Evolutionary conservation across 257 asterid species (phyloP), one percentile per base, ranked within the genome.

Genomic region (Fraxinus quadrangulata): DNA sequence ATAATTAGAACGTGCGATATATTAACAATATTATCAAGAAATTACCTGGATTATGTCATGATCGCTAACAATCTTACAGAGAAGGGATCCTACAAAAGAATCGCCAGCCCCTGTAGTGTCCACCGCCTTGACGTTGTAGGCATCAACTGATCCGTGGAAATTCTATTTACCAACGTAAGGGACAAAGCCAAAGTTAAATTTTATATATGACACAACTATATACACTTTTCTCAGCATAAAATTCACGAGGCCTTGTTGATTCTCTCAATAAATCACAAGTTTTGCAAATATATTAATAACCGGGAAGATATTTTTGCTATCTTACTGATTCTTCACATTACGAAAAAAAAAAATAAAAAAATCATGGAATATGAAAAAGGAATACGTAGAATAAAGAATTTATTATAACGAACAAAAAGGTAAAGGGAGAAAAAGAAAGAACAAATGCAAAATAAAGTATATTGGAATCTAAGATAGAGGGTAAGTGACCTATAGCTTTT

Each of bases 71-170:
- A 87, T 79, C 81, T 85, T 85, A 47, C 79, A 67, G 24, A 85
- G 54, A 24, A 87, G 87, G 24, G 89, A 86, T 69, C 89, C 90
- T 2, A 85, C 90, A 34, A 87, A 87, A n/a, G 90, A 85, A 69
- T 87, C 90, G 8, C 90, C 89, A 14, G 87, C 90, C 39, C 90
- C 89, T 14, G 90, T 87, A 33, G 90, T 83, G 80, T 87, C 90
- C 9, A 85, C 83, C 2, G 90, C 84, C 16, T 87, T 83, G 47
- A 87, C 90, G 42, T 87, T 87, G 59, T 79, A 87, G 14, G 74
- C 89, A 14, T 65, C 84, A 14, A 87, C 85, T 6, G 84, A 65
- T 61, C 88, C 90, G 30, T 54, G 78, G 72, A 85, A 87, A 12
- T 49, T 79, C 87, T 87, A 72, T 23, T 3, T 10, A 26, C 28